A percentile compares a stretch with the other conserved stretches of the same genome.
Conservation (phyloP, 176 grass and related monocot species). For the Raddia guianensis region DNA sequence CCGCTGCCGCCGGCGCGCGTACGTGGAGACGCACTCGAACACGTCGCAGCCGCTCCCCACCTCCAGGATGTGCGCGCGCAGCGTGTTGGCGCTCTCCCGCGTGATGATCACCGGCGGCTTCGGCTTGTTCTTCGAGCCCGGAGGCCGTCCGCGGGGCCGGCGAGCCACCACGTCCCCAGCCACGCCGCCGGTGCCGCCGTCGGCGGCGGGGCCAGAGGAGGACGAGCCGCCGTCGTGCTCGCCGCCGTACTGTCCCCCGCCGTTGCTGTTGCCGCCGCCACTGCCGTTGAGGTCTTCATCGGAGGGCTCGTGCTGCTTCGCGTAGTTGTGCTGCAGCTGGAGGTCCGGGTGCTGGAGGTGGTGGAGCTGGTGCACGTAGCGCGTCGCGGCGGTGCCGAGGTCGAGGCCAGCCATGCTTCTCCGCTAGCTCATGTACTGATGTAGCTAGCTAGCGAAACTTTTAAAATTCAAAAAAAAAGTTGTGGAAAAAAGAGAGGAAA, state of each 20-base stretch:
- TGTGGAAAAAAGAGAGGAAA: constrained; percentile 25
- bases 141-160: constrained; percentile 71
- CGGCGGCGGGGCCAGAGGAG: constrained; percentile 41
- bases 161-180: constrained; percentile 51
- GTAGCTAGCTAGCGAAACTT: constrained; percentile 45
- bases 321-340: constrained; percentile 68
- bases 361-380: constrained; percentile 84
- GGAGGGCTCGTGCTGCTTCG: constrained; percentile 56
- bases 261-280: constrained; percentile 31
- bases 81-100: constrained; percentile 94
- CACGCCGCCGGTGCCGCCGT: constrained; percentile 28
- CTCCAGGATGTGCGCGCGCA: constrained; percentile 97
- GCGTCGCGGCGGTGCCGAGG: constrained; percentile 79
- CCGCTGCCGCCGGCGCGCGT: constrained; percentile 83
- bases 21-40: constrained; percentile 83
- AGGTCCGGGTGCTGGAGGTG: constrained; percentile 67
- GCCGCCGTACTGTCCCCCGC: constrained; percentile 50
- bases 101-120: constrained; percentile 99
- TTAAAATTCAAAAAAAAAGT: constrained; percentile 40
- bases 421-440: constrained; percentile 80
- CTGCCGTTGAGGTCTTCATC: constrained; percentile 56
- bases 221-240: constrained; percentile 62
- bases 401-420: constrained; percentile 94
- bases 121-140: constrained; percentile 93
- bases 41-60: constrained; percentile 89